Evolutionary conservation across 805 yeast species (phyloP).

Genomic region (Metschnikowia corniflorae): DNA sequence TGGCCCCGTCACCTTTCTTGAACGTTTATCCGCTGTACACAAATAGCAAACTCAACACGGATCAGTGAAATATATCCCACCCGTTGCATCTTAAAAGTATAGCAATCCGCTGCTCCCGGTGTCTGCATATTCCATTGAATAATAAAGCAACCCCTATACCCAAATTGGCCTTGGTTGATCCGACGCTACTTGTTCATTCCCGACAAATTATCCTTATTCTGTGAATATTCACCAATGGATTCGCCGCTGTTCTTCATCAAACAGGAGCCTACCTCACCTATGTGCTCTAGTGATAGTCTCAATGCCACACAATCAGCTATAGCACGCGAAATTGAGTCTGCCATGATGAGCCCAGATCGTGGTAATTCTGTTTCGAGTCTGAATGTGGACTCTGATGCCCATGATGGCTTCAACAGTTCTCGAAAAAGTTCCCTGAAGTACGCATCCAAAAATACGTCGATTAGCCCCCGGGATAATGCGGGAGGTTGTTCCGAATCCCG

Average conservation of each 20-base stretch:
- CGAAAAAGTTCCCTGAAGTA: too few relatives aligned
- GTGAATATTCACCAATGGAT: slow-evolving; percentile 1
- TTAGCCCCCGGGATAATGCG: not conserved
- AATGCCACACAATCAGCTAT: not conserved
- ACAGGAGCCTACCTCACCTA: slow-evolving; percentile 8
- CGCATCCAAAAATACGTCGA: too few relatives aligned
- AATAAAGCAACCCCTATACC: not conserved
- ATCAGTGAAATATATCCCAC: too few relatives aligned
- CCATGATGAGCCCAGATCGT: not conserved
- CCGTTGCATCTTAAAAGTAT: too few relatives aligned
- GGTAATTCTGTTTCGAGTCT: not conserved
- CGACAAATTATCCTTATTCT: not conserved
- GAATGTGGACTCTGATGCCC: not conserved
- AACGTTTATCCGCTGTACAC: not conserved
- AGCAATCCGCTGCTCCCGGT: slow-evolving; percentile 7
- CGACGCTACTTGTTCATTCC: not conserved
- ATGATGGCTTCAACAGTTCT: not conserved
- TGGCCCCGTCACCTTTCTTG: too few relatives aligned
- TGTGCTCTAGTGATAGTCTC: not conserved
- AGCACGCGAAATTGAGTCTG: not conserved
- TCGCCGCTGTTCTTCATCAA: slow-evolving; percentile 2
- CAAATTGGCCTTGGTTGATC: not conserved
- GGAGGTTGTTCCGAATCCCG: not conserved
- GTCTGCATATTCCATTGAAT: slow-evolving; percentile 3
- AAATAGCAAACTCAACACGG: not conserved